Conservation (phyloP, 2,329 filamentous ascomycete species). For the Verruconis gallopava region DNA sequence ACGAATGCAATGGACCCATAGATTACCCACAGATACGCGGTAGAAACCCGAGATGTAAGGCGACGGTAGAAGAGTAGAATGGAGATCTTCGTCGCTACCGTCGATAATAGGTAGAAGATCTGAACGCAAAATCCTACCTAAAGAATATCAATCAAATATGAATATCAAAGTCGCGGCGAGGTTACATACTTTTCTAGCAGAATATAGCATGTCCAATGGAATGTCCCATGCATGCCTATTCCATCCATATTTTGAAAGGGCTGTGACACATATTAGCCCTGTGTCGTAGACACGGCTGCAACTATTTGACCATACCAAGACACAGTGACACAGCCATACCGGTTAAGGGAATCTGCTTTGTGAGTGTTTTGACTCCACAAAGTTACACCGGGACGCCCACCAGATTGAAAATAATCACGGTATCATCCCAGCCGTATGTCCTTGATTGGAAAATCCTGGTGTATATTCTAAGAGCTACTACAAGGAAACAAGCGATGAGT, state of each 20-base stretch:
- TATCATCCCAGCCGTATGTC: constrained; percentile 14
- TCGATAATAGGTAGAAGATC: constrained; percentile 15
- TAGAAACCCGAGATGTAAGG: constrained; percentile 9
- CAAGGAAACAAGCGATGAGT: constrained; percentile 10
- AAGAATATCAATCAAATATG: no score
- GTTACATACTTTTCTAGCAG: constrained; percentile 1
- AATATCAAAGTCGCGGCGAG: no score
- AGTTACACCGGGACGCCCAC: constrained; percentile 14
- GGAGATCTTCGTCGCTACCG: constrained; percentile 14
- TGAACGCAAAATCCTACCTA: no score
- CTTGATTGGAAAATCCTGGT: constrained; percentile 12
- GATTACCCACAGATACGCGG: not conserved
- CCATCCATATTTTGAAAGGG: constrained; percentile 4
- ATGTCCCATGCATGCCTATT: constrained; percentile 9
- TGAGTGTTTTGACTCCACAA: not conserved
- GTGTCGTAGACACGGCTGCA: no score
- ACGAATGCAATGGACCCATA: constrained; percentile 10
- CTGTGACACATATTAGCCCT: no score
- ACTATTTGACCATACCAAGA: constrained; percentile 2
- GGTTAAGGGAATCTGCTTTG: constrained; percentile 11
- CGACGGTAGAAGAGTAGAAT: constrained; percentile 15
- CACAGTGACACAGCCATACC: constrained; percentile 10
- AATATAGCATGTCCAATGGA: constrained; percentile 3
- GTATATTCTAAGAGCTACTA: constrained; percentile 13
- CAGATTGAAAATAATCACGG: constrained; percentile 14